A percentile compares a stretch with the other conserved stretches of the same genome.
Evolutionary conservation across 352 stramenopile genomes (phyloP).

Genomic region (Phytophthora hybrid): DNA sequence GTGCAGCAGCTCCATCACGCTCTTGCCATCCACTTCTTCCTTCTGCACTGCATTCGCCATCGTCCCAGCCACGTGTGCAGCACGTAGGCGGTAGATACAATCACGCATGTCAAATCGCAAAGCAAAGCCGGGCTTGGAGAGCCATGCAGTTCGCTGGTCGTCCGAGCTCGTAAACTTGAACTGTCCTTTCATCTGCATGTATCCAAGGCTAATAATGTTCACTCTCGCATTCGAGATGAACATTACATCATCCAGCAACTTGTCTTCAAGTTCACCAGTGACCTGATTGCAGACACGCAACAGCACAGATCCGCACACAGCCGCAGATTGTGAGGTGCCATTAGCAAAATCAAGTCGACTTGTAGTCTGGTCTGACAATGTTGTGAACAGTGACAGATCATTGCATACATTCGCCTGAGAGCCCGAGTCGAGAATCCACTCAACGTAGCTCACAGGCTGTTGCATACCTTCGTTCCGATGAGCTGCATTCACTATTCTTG

Average conservation of each 20-base stretch:
- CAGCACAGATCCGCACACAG: neutral
- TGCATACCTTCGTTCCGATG: neutral
- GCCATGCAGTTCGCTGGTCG: constrained; percentile 1
- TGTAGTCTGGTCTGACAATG: neutral
- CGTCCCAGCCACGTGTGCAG: neutral
- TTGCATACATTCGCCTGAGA: neutral
- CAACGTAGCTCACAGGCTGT: neutral
- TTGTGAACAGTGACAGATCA: neutral
- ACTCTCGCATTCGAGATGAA: neutral
- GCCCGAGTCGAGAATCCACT: neutral
- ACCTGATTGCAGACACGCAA: constrained; percentile 2
- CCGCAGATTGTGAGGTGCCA: neutral
- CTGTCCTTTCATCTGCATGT: constrained; percentile 1
- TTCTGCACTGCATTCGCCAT: neutral
- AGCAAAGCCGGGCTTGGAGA: neutral
- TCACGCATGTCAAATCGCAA: constrained; percentile 4
- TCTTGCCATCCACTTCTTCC: neutral
- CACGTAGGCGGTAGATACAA: neutral
- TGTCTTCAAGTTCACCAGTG: constrained; percentile 6
- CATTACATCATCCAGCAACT: constrained; percentile 1
- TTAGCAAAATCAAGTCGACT: neutral
- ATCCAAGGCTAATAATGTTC: constrained; percentile 10
- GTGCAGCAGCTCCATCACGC: constrained; percentile 3
- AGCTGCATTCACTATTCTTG: neutral
- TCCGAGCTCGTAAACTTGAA: constrained; percentile 3